Base-by-base conservation (phyloP, 2,329 filamentous ascomycete species). In the Lizonia empirigonia region DNA sequence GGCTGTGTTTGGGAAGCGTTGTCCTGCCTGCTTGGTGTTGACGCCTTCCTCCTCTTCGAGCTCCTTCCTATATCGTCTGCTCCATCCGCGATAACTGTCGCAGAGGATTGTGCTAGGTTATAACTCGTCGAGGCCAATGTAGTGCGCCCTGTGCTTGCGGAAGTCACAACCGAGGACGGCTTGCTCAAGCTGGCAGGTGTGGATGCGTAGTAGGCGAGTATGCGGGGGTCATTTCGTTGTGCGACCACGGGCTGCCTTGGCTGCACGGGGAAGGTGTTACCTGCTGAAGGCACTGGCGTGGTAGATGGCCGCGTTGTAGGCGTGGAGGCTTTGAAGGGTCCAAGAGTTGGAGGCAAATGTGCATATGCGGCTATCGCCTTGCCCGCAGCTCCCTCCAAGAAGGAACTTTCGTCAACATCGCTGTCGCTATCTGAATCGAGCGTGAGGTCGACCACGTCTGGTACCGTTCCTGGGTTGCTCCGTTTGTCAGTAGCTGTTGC, bases 21-120 rank as follows among this genome's bases (percentile, higher is more conserved):
- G 7, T 15, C 5, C 13, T 20, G 38, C 10, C 32, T 23, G 13
- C 8, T 32, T 9, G 39, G 12, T 9, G 8, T 34, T 1, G 59
- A 57, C 3, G 64, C 16, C 41, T 59, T 69, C 45, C 65, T 58
- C 44, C 65, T 62, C 45, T 71, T 71, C 8, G 50, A 47, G 13
- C 53, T 22, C 12, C 53, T 53, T 7, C 34, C 46, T n/a, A 24
- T 22, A 1, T 33, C 44, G 7, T 8, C 4, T 8, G 30, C 16
- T 13, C 22, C 41, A 4, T 24, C 12, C 39, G 32, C 9, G 1
- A 19, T 44, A 7, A 41, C 24, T 5, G 33, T 9, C 12, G 23
- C n/a, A 13, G 40, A 18, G 3, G 16, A 12, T 6, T 37, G 49
- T 6, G 57, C 16, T 1, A 49, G 45, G 6, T 42, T 20, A 27